A percentile compares a stretch with the other conserved stretches of the same genome.
Evolutionary conservation across 345 rosid genomes (phyloP).

Genomic region (Barbarea vulgaris): DNA sequence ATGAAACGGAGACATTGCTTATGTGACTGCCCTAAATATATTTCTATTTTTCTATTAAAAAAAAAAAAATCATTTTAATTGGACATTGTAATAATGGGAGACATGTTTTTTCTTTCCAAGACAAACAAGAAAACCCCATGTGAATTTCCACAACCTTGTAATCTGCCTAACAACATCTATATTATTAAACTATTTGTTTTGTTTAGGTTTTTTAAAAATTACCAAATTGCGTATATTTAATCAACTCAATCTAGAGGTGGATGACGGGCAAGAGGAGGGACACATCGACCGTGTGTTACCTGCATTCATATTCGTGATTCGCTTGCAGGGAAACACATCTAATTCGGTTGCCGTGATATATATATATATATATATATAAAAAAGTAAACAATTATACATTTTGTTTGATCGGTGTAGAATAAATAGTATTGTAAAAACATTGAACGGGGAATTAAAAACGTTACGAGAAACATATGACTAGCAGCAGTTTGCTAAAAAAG

Average conservation of each 20-base stretch:
- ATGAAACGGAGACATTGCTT: slow-evolving; percentile 24
- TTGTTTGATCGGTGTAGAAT: background rate
- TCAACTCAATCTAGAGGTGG: background rate
- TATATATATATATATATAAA: background rate
- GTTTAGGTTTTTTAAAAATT: background rate
- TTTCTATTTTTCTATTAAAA: background rate
- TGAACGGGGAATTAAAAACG: no score
- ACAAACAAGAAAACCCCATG: slow-evolving; percentile 33
- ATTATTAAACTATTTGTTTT: background rate
- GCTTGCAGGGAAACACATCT: background rate
- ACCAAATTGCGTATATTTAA: slow-evolving; percentile 9
- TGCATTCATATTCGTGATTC: slow-evolving; percentile 25
- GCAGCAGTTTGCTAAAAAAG: no score
- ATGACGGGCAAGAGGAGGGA: background rate
- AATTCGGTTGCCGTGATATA: background rate
- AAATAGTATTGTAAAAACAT: background rate
- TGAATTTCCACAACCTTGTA: slow-evolving; percentile 33
- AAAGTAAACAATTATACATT: background rate
- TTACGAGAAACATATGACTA: no score
- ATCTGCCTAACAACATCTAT: slow-evolving; percentile 1
- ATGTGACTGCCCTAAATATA: slow-evolving; percentile 22
- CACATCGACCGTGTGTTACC: slow-evolving; percentile 36
- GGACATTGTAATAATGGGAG: slow-evolving; percentile 27
- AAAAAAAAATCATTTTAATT: background rate
- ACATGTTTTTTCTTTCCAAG: slow-evolving; percentile 25